phyloP scores from a whole-genome alignment of 257 asterid species.

The Thymus mandschuricus region DNA sequence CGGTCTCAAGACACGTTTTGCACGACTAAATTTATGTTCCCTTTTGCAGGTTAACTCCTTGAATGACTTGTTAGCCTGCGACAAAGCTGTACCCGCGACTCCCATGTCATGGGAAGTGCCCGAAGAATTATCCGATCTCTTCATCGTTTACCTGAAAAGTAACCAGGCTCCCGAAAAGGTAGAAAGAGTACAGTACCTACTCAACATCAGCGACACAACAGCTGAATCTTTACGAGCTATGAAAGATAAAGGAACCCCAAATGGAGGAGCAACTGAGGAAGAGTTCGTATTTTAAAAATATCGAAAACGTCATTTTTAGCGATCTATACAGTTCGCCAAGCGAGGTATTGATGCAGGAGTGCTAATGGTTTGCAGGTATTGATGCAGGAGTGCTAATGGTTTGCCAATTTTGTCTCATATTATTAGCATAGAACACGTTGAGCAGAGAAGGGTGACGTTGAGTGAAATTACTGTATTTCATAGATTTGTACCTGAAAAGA shows the following conservation, averaged over 20 bases:
- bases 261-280: slow-evolving; percentile 45
- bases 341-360: slow-evolving; percentile 15
- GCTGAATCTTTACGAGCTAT: slow-evolving; percentile 58
- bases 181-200: slow-evolving; percentile 74
- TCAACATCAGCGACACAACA: slow-evolving; percentile 75
- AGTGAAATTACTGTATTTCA: slow-evolving; percentile 29
- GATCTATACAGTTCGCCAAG: background rate
- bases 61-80: slow-evolving; percentile 88
- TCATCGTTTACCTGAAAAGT: slow-evolving; percentile 62
- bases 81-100: slow-evolving; percentile 85
- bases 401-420: slow-evolving; percentile 32
- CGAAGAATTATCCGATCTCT: slow-evolving; percentile 80
- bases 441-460: slow-evolving; percentile 10
- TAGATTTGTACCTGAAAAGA: slow-evolving; percentile 15
- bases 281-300: slow-evolving; percentile 67
- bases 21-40: slow-evolving; percentile 6
- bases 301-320: background rate
- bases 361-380: slow-evolving; percentile 7
- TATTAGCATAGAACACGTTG: slow-evolving; percentile 20
- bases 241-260: slow-evolving; percentile 54
- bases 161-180: slow-evolving; percentile 65
- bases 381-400: slow-evolving; percentile 11
- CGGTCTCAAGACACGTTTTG: slow-evolving; percentile 10
- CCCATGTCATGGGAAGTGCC: slow-evolving; percentile 85
- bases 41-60: slow-evolving; percentile 79